Evolutionary conservation across 2,329 filamentous ascomycete species (phyloP).

Genomic region (Aspergillus fumigatiaffinis): DNA sequence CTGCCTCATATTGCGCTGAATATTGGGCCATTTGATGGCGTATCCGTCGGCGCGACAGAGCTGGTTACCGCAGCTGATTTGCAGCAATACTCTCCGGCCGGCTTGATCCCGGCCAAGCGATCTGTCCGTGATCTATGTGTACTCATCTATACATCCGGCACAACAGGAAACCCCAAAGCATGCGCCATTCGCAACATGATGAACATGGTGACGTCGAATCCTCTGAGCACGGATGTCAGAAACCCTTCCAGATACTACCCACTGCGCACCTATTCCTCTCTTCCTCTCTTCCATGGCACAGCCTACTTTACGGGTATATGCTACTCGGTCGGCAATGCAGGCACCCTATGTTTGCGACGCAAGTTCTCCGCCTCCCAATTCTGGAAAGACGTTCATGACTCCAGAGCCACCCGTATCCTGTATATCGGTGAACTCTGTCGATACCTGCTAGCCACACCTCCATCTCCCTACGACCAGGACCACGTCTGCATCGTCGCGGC

Average conservation of each 20-base stretch:
- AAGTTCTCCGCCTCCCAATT: conserved; percentile 47
- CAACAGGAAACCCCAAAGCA: conserved; percentile 47
- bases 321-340: conserved; percentile 37
- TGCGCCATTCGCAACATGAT: conserved; percentile 41
- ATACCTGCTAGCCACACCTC: conserved; percentile 45
- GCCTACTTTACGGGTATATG: conserved; percentile 45
- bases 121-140: conserved; percentile 32
- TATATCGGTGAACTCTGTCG: conserved; percentile 50
- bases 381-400: conserved; percentile 45
- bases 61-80: conserved; percentile 23
- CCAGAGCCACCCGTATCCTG: conserved; percentile 40
- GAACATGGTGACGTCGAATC: conserved; percentile 35
- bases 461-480: conserved; percentile 42
- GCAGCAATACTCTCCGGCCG: conserved; percentile 22
- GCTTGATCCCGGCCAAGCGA: conserved; percentile 29
- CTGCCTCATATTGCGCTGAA: conserved; percentile 38
- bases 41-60: conserved; percentile 20
- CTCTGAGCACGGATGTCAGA: conserved; percentile 32
- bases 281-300: conserved; percentile 50
- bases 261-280: conserved; percentile 45
- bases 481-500: conserved; percentile 44
- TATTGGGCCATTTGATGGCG: conserved; percentile 33
- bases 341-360: conserved; percentile 42
- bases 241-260: conserved; percentile 42
- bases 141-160: conserved; percentile 49